These are phyloP conservation scores for Aegilops umbellulata DNA, from an alignment of 176 grass and related monocot species.

Conservation along the genomic window DNA sequence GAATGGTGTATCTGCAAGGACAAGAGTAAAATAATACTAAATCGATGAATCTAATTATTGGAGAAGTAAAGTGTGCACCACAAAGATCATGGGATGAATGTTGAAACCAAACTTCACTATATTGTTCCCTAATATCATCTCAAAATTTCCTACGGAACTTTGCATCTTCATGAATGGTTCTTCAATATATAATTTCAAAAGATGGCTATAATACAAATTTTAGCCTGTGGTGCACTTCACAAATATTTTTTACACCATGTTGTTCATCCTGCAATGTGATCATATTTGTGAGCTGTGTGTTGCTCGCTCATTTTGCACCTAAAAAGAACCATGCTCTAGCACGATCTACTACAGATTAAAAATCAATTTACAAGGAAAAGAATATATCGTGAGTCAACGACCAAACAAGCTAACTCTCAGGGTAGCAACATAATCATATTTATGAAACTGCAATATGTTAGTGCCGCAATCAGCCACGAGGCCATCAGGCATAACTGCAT, in stretches of 20 bases:
- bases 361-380: not conserved
- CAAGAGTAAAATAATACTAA: not conserved
- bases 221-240: not conserved
- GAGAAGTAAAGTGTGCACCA: not conserved
- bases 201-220: not conserved
- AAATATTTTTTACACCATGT: not conserved
- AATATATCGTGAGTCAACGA: not conserved
- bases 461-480: not conserved
- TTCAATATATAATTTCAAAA: conserved; percentile 14
- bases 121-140: not conserved
- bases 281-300: not conserved
- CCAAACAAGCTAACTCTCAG: not conserved
- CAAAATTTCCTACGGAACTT: not conserved
- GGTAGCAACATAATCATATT: not conserved
- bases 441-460: conserved; percentile 1
- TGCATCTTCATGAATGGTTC: not conserved
- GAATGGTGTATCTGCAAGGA: not conserved
- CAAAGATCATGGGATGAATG: not conserved
- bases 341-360: not conserved
- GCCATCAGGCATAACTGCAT: not conserved
- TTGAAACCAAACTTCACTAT: not conserved
- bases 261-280: not conserved
- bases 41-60: not conserved
- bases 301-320: not conserved
- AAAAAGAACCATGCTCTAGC: conserved; percentile 1